Evolutionary conservation across 805 yeast genomes (phyloP).

Genomic region (Ogataea kodamae): DNA sequence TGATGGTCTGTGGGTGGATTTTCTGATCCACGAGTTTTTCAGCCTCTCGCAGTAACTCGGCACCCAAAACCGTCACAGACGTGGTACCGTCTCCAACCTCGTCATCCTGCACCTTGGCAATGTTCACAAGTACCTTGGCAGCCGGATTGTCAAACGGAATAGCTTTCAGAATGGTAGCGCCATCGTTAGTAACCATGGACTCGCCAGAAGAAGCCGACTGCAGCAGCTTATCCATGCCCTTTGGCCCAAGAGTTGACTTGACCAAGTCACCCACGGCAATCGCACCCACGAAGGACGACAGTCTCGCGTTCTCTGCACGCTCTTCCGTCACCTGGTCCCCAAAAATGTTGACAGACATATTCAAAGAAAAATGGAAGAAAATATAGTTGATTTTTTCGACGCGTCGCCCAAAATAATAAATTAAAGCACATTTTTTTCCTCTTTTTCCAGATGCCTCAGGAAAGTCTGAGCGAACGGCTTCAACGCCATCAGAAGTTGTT

Average conservation of each 20-base stretch:
- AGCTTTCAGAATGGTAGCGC: constrained; percentile 92
- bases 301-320: constrained; percentile 96
- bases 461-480: constrained; percentile 95
- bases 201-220: constrained; percentile 80
- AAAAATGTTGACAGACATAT: constrained; percentile 91
- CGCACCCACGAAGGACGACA: constrained; percentile 97
- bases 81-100: constrained; percentile 99
- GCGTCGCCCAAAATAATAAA: constrained; percentile 8
- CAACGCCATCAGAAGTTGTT: constrained; percentile 97
- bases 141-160: constrained; percentile 97
- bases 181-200: constrained; percentile 91
- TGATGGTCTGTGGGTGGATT: constrained; percentile 96
- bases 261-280: constrained; percentile 98
- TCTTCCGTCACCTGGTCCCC: constrained; percentile 98
- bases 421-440: constrained; percentile 1
- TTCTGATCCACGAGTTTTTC: constrained; percentile 87
- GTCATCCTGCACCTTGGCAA: constrained; percentile 94
- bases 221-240: constrained; percentile 96
- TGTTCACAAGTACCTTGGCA: constrained; percentile 91
- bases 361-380: constrained; percentile 43
- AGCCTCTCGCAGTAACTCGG: constrained; percentile 91
- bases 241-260: constrained; percentile 92
- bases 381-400: constrained; percentile 2
- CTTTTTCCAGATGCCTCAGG: constrained; percentile 38
- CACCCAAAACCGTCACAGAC: constrained; percentile 85